Conservation (phyloP, 1,139 yeast genomes). For the Nematodospora anomalae region DNA sequence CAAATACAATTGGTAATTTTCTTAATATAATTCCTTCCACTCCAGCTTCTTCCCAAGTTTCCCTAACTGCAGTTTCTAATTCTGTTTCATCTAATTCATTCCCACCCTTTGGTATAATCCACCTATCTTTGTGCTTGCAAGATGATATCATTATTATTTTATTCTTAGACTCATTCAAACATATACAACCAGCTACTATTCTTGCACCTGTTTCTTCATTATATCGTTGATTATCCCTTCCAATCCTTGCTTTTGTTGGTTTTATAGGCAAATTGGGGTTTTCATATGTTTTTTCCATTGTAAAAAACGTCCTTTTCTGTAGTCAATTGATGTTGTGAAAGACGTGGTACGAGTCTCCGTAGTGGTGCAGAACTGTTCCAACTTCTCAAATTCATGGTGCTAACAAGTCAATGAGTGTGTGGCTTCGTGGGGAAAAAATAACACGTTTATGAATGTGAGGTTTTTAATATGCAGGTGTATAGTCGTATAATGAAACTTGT, state of each 20-base stretch:
- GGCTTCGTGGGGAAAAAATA: no score
- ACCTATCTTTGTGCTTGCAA: constrained; percentile 59
- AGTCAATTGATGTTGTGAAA: no score
- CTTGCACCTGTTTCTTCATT: constrained; percentile 67
- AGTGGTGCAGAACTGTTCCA: no score
- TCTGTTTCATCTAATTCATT: constrained; percentile 81
- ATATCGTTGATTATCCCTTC: constrained; percentile 42
- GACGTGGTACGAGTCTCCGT: no score
- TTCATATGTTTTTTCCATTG: constrained; percentile 7
- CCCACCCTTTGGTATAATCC: constrained; percentile 97
- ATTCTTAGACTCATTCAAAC: constrained; percentile 55
- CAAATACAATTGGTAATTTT: constrained; percentile 66
- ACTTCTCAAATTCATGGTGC: no score
- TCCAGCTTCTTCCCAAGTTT: constrained; percentile 99
- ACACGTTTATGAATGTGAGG: no score
- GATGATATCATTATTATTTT: constrained; percentile 80
- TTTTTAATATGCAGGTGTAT: no score
- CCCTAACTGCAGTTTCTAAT: constrained; percentile 67
- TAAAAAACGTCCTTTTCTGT: no score
- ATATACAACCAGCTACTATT: constrained; percentile 87
- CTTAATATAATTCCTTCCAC: constrained; percentile 60
- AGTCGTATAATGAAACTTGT: no score
- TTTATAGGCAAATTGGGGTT: constrained; percentile 9
- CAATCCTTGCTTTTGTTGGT: constrained; percentile 30
- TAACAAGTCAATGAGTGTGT: no score